These are phyloP conservation scores for Globisporangium echinulatum DNA, from an alignment of 352 stramenopile genomes.

Conservation along the genomic window DNA sequence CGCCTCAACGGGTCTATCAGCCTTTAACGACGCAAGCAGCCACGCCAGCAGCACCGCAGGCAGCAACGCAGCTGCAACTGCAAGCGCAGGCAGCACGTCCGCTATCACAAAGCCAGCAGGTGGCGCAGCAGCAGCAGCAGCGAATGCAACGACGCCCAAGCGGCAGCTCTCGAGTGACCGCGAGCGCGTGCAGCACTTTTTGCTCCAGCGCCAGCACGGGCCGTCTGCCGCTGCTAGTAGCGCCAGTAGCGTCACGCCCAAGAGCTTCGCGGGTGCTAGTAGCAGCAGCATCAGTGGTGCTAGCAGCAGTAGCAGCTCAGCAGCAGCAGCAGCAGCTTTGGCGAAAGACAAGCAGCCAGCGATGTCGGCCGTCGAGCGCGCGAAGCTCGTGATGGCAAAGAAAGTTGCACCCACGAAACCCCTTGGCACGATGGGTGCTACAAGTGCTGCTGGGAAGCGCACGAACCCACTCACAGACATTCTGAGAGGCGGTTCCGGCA, in stretches of 20 bases:
- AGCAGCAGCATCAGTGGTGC: not conserved
- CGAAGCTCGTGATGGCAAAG: slow-evolving; percentile 75
- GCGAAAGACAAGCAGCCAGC: slow-evolving; percentile 10
- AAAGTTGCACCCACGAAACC: slow-evolving; percentile 25
- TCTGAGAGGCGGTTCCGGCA: slow-evolving; percentile 57
- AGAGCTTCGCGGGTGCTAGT: not conserved
- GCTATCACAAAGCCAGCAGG: slow-evolving; percentile 1
- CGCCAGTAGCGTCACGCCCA: not conserved
- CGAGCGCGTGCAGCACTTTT: slow-evolving; percentile 58
- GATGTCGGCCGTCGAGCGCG: slow-evolving; percentile 62
- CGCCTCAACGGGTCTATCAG: not conserved
- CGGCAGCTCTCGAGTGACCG: slow-evolving; percentile 42
- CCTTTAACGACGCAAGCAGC: slow-evolving; percentile 4
- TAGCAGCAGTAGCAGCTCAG: not conserved
- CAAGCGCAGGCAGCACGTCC: not conserved
- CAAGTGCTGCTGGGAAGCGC: slow-evolving; percentile 44
- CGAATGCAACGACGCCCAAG: slow-evolving; percentile 32
- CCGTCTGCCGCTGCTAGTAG: slow-evolving; percentile 8
- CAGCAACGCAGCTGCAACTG: not conserved
- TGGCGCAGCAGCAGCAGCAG: not conserved
- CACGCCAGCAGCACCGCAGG: slow-evolving; percentile 1
- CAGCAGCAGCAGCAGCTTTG: slow-evolving; percentile 8
- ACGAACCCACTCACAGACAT: slow-evolving; percentile 76
- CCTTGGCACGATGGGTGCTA: not conserved
- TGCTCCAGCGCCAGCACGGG: slow-evolving; percentile 36